phyloP scores from a whole-genome alignment of 768 basidiomycete genomes.

The Hygrocybe punicea region DNA sequence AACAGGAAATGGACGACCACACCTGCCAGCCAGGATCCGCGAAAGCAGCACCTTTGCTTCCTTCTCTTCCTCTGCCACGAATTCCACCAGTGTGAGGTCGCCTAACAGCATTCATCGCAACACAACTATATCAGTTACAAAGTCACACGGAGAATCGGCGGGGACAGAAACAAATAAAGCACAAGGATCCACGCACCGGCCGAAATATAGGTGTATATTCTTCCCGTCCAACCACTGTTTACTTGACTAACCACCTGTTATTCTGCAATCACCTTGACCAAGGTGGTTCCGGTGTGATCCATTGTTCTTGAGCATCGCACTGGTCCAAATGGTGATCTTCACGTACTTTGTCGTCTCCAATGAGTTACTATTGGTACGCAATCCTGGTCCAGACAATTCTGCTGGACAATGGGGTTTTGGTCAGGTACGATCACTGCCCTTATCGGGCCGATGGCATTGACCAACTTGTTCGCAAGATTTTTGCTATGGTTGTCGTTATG shows the following conservation, averaged over 20 bases:
- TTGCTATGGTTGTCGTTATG: slow-evolving; percentile 41
- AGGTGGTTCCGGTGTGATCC: slow-evolving; percentile 39
- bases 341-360: slow-evolving; percentile 41
- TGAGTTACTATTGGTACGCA: slow-evolving; percentile 35
- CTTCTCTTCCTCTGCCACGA: no score
- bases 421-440: slow-evolving; percentile 22
- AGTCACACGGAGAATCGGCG: not conserved
- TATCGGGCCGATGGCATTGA: not conserved
- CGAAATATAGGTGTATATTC: not conserved
- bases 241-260: not conserved
- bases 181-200: not conserved
- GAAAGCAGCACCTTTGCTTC: no score
- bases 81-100: no score
- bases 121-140: not conserved
- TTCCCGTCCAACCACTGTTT: not conserved
- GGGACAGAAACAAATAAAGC: not conserved
- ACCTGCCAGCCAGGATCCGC: not conserved
- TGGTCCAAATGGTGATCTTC: slow-evolving; percentile 37
- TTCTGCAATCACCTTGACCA: slow-evolving; percentile 30
- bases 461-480: slow-evolving; percentile 23
- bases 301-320: slow-evolving; percentile 40
- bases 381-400: slow-evolving; percentile 23
- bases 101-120: no score
- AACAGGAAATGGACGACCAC: not conserved
- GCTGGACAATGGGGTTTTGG: slow-evolving; percentile 38